These are phyloP conservation scores for Phytophthora boehmeriae DNA, from an alignment of 352 stramenopile species.

Conservation along the genomic window DNA sequence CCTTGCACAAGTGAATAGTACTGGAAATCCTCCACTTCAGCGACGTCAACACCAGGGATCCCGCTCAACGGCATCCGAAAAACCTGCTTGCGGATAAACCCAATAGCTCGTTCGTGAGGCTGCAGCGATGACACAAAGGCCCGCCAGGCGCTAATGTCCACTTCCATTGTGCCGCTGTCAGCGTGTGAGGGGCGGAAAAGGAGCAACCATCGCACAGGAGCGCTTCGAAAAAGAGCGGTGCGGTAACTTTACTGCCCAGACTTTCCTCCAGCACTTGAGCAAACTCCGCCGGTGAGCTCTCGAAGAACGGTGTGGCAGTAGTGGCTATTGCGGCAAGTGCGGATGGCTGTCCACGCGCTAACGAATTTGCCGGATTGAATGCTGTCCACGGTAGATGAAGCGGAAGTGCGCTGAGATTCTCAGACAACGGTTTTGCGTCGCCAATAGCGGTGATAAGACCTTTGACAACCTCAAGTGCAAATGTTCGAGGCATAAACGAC, in stretches of 20 bases:
- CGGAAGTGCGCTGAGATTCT: constrained; percentile 39
- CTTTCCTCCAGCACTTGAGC: constrained; percentile 50
- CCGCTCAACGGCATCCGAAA: constrained; percentile 64
- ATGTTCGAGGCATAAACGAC: constrained; percentile 33
- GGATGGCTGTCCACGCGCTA: constrained; percentile 11
- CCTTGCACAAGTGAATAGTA: constrained; percentile 54
- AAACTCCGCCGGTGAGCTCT: constrained; percentile 48
- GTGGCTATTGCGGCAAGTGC: constrained; percentile 1
- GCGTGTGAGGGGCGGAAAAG: constrained; percentile 40
- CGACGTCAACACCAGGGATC: constrained; percentile 50
- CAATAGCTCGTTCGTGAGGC: constrained; percentile 15
- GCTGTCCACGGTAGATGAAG: constrained; percentile 55
- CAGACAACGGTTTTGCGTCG: constrained; percentile 30
- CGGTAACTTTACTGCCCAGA: constrained; percentile 47
- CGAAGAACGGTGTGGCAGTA: constrained; percentile 55
- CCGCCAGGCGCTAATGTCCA: constrained; percentile 67
- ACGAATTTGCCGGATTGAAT: constrained; percentile 13
- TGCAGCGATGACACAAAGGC: constrained; percentile 11
- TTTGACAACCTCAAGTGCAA: constrained; percentile 65
- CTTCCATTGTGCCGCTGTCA: constrained; percentile 60
- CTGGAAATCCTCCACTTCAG: constrained; percentile 60
- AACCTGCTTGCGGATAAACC: constrained; percentile 58
- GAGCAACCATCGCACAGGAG: constrained; percentile 62
- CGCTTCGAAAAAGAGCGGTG: constrained; percentile 58
- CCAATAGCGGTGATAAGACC: constrained; percentile 47